Evolutionary conservation across 2,329 filamentous ascomycete species (phyloP), one percentile per base, ranked within the genome.

Genomic region (Colletotrichum brevisporum): DNA sequence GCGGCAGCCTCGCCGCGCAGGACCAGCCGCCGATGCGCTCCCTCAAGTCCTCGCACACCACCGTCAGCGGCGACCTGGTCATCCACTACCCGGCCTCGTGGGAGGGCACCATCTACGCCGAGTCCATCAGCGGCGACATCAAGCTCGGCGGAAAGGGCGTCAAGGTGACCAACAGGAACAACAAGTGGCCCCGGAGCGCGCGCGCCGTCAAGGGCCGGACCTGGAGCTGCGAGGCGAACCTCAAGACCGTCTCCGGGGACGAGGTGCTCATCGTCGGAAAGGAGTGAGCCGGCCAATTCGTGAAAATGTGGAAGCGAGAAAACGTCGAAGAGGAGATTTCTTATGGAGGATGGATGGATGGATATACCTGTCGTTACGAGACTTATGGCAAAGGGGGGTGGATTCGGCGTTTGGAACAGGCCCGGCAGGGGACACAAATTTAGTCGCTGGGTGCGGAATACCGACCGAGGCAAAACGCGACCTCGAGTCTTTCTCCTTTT

Each of bases 41-140:
- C 36, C 76, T 89, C 5, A 72, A 76, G 43, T 80, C 82, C 3
- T 71, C 73, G 6, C 86, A 89, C 76, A 76, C 69, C 24, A 82
- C 83, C 48, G 80, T 85, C 10, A 85, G 83, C 62, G 86, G 85
- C 6, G 56, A 74, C 39, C 72, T 87, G 55, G 73, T 72, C 15
- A 76, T 88, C 24, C 69, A 58, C 16, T 88, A 87, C 71, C 86
- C 87, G 0, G 73, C 73, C 24, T 77, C 81, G 2, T 89, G 87
- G 87, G 82, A 84, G 71, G 87, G 87, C 15, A 71, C 72, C 21
- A 75, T 88, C 41, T 70, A 70, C 10, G 80, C 83, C 13, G 64
- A 79, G 67, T 80, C 81, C 18, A 76, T 83, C 16, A 81, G 81
- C 26, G 85, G 85, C 2, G 71, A 63, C 10, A 76, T 87, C 36